Conservation (phyloP, 1,139 yeast species). For the Suhomyces yuchorum region DNA sequence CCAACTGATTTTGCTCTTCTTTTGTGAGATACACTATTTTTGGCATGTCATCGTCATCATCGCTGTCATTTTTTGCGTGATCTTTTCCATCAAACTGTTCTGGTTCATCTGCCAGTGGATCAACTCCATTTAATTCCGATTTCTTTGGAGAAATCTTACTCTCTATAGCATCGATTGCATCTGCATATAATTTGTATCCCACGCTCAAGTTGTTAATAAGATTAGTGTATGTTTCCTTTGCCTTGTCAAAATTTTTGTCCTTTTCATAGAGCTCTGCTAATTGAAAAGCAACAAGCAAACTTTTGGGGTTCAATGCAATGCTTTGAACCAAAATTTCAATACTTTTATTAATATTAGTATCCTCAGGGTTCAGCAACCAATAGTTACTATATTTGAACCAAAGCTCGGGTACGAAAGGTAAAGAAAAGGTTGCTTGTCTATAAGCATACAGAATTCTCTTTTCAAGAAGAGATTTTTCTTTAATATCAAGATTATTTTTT, state of each 20-base stretch:
- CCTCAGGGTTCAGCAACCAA: slow-evolving; percentile 35
- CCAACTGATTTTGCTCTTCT: slow-evolving; percentile 30
- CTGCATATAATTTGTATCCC: slow-evolving; percentile 31
- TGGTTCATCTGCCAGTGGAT: slow-evolving; percentile 12
- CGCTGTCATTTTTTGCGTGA: slow-evolving; percentile 18
- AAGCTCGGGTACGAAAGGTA: slow-evolving; percentile 76
- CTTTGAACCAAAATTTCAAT: slow-evolving; percentile 56
- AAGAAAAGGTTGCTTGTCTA: slow-evolving; percentile 66
- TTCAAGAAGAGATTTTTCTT: slow-evolving; percentile 48
- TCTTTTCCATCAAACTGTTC: slow-evolving; percentile 12
- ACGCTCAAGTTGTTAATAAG: slow-evolving; percentile 47
- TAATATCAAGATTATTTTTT: slow-evolving; percentile 64
- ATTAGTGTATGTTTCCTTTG: slow-evolving; percentile 53
- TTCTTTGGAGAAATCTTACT: slow-evolving; percentile 15
- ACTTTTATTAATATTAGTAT: slow-evolving; percentile 34
- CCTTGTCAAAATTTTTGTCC: slow-evolving; percentile 52
- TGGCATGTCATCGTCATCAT: slow-evolving; percentile 18
- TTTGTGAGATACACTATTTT: slow-evolving; percentile 23
- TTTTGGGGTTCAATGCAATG: slow-evolving; percentile 65
- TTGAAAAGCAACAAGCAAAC: slow-evolving; percentile 67
- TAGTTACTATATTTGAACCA: slow-evolving; percentile 70
- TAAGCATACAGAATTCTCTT: slow-evolving; percentile 74
- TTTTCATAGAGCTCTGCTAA: slow-evolving; percentile 72
- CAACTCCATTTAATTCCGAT: slow-evolving; percentile 19
- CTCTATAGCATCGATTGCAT: slow-evolving; percentile 28